phyloP scores from a whole-genome alignment of 768 basidiomycete genomes.

The Phylloporus scabripes region DNA sequence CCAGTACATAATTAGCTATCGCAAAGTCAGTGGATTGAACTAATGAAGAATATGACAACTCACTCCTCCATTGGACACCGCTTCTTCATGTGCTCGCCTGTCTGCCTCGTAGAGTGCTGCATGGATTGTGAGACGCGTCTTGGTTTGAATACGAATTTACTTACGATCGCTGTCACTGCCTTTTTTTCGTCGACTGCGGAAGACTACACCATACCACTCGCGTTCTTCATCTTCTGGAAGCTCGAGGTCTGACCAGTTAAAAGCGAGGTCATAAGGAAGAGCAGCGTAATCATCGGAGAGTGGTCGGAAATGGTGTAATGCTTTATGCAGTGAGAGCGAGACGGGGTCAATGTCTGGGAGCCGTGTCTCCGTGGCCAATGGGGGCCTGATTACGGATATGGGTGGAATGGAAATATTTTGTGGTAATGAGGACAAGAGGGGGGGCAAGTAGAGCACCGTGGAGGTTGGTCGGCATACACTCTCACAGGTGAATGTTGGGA shows the following conservation, averaged over 20 bases:
- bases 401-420: constrained; percentile 28
- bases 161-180: constrained; percentile 66
- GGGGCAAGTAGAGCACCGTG: constrained; percentile 77
- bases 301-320: constrained; percentile 72
- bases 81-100: constrained; percentile 85
- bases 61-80: constrained; percentile 80
- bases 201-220: constrained; percentile 92
- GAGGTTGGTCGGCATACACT: constrained; percentile 32
- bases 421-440: constrained; percentile 74
- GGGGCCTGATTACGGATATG: constrained; percentile 32
- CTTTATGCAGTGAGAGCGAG: constrained; percentile 80
- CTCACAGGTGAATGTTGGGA: constrained; percentile 46
- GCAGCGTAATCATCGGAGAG: constrained; percentile 54
- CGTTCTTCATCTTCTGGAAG: constrained; percentile 68
- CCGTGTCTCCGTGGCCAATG: constrained; percentile 62
- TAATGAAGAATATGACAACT: constrained; percentile 23
- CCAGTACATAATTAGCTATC: constrained; percentile 86
- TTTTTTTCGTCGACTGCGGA: constrained; percentile 69
- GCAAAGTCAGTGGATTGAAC: constrained; percentile 3
- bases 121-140: constrained; percentile 4
- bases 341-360: constrained; percentile 83
- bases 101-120: constrained; percentile 87
- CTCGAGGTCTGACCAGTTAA: constrained; percentile 78
- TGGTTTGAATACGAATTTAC: constrained; percentile 12
- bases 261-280: constrained; percentile 64